phyloP scores from a whole-genome alignment of 768 basidiomycete species.

The Candolleomyces aberdarensis region DNA sequence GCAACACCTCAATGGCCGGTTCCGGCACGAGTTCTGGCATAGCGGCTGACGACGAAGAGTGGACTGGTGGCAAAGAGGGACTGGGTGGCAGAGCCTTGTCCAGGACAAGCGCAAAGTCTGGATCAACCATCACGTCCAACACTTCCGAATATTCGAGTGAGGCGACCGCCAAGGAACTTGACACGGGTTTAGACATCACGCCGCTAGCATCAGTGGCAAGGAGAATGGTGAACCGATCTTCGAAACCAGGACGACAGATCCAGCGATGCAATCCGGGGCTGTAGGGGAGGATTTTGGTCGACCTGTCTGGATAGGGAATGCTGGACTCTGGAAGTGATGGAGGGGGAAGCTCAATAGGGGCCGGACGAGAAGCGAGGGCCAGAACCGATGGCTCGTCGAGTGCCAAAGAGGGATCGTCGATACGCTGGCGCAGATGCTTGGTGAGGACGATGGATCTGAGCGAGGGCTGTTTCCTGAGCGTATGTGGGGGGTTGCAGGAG shows the following conservation, averaged over 20 bases:
- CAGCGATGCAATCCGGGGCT: constrained; percentile 65
- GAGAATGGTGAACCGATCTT: constrained; percentile 64
- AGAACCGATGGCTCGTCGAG: constrained; percentile 43
- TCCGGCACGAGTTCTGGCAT: not conserved
- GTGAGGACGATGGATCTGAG: constrained; percentile 48
- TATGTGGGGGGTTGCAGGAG: constrained; percentile 44
- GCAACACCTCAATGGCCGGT: not conserved
- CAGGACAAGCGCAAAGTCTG: constrained; percentile 28
- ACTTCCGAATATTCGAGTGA: constrained; percentile 68
- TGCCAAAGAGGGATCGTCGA: constrained; percentile 32
- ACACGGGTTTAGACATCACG: constrained; percentile 34
- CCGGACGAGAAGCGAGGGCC: constrained; percentile 35
- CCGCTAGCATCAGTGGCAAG: constrained; percentile 35
- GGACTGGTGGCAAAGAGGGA: not conserved
- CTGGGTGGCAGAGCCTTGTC: constrained; percentile 8
- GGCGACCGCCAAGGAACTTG: constrained; percentile 58
- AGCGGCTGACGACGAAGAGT: not conserved
- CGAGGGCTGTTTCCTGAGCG: constrained; percentile 34
- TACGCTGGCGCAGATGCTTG: constrained; percentile 44
- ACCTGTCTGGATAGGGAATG: constrained; percentile 31
- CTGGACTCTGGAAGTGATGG: constrained; percentile 21
- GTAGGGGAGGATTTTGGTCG: constrained; percentile 29
- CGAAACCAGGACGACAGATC: constrained; percentile 72
- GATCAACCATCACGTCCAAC: constrained; percentile 62
- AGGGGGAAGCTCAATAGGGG: constrained; percentile 20